Evolutionary conservation across 2,329 filamentous ascomycete species (phyloP).

Genomic region (Talaromyces verruculosus): DNA sequence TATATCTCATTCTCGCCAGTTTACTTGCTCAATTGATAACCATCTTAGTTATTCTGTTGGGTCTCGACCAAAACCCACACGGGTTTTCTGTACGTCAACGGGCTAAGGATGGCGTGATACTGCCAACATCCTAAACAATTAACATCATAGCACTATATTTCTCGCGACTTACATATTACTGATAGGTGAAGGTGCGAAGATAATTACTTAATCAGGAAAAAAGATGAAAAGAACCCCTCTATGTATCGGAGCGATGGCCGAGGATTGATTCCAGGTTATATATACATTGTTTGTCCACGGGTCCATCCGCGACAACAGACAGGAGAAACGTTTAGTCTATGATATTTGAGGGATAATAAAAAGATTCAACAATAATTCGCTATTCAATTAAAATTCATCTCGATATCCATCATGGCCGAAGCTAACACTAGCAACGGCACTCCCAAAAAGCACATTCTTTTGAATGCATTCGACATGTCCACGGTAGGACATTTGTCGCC

Average conservation of each 20-base stretch:
- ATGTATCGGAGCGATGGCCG: not conserved
- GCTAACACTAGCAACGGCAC: not conserved
- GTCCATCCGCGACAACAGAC: no score
- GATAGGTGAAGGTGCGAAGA: not conserved
- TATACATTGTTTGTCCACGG: not conserved
- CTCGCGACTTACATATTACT: not conserved
- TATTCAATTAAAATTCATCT: not conserved
- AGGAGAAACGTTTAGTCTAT: not conserved
- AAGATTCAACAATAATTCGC: not conserved
- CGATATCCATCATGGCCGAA: not conserved
- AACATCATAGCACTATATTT: not conserved
- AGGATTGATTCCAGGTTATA: not conserved
- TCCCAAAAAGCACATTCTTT: slow-evolving; percentile 22
- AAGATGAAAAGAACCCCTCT: not conserved
- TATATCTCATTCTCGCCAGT: not conserved
- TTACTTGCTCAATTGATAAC: not conserved
- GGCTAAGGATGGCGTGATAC: slow-evolving; percentile 11
- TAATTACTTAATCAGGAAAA: not conserved
- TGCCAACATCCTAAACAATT: not conserved
- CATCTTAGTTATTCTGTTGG: not conserved
- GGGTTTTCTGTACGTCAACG: slow-evolving; percentile 5
- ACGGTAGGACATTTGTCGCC: slow-evolving; percentile 48
- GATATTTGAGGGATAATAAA: not conserved
- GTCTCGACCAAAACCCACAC: not conserved
- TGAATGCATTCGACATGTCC: slow-evolving; percentile 52